Percentiles rank a stretch among this genome's conserved stretches.
Evolutionary conservation across 495 filamentous ascomycete genomes (phyloP).

Genomic region (Penicillium pulvis): DNA sequence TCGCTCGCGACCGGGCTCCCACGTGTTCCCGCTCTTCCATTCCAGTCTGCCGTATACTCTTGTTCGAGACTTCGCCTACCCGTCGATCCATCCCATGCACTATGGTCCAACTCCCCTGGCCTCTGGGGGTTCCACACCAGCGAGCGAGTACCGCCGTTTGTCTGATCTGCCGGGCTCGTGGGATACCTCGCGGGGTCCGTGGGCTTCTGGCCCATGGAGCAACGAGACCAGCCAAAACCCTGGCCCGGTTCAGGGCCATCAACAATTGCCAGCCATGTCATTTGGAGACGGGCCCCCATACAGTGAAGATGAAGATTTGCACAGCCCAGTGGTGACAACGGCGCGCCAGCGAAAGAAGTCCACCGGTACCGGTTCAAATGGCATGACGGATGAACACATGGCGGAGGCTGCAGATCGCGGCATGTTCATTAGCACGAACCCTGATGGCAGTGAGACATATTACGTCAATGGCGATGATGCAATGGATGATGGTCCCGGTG

Average conservation of each 20-base stretch:
- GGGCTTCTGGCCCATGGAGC: constrained; percentile 53
- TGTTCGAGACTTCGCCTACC: constrained; percentile 96
- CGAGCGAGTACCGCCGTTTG: constrained; percentile 74
- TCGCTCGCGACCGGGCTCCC: constrained; percentile 72
- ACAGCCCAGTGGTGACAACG: constrained; percentile 80
- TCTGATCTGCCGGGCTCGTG: constrained; percentile 75
- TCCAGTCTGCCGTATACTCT: constrained; percentile 86
- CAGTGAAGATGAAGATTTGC: constrained; percentile 94
- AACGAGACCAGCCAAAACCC: constrained; percentile 43
- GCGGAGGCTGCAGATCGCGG: constrained; percentile 50
- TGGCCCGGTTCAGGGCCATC: constrained; percentile 32
- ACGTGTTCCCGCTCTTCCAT: constrained; percentile 80
- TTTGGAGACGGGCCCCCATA: constrained; percentile 94
- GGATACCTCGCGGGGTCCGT: constrained; percentile 53
- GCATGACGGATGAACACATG: constrained; percentile 24
- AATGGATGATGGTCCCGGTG: constrained; percentile 69
- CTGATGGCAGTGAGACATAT: constrained; percentile 77
- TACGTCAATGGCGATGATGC: constrained; percentile 68
- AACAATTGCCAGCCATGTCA: constrained; percentile 80
- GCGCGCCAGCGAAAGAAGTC: constrained; percentile 82
- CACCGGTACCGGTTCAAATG: constrained; percentile 45
- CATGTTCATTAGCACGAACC: constrained; percentile 65
- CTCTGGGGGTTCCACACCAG: constrained; percentile 83
- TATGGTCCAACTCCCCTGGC: constrained; percentile 83
- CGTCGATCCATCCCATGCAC: constrained; percentile 78